Evolutionary conservation across 2,329 filamentous ascomycete species (phyloP).

Genomic region (Hirsutella rhossiliensis): DNA sequence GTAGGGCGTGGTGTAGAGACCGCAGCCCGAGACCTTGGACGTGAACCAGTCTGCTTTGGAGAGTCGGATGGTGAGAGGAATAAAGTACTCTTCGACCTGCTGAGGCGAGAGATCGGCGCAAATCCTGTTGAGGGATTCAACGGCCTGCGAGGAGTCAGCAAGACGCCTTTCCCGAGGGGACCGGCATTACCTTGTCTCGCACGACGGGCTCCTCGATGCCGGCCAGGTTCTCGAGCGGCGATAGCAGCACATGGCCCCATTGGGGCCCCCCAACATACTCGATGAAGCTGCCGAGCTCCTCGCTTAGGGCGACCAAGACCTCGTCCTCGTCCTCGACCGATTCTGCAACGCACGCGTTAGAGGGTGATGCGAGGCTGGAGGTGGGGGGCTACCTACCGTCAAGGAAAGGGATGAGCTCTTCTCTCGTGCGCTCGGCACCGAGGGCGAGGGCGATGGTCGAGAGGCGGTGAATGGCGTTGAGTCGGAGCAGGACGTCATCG

Average conservation of each 20-base stretch:
- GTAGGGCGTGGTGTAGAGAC: constrained; percentile 89
- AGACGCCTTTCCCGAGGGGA: constrained; percentile 2
- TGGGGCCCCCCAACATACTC: constrained; percentile 94
- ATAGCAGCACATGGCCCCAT: constrained; percentile 90
- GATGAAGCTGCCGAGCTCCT: constrained; percentile 92
- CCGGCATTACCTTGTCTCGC: constrained; percentile 71
- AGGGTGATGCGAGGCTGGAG: too few species aligned
- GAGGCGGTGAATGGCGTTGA: constrained; percentile 96
- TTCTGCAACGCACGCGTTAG: constrained; percentile 41
- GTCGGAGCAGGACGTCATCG: constrained; percentile 92
- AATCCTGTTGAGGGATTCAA: constrained; percentile 99
- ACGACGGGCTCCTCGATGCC: constrained; percentile 98
- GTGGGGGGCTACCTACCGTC: constrained; percentile 57
- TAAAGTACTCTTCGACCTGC: constrained; percentile 95
- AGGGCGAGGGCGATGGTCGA: constrained; percentile 96
- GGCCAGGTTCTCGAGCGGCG: constrained; percentile 92
- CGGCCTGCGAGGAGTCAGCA: constrained; percentile 48
- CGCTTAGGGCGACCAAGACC: constrained; percentile 90
- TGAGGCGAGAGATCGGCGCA: constrained; percentile 81
- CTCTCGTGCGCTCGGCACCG: constrained; percentile 89
- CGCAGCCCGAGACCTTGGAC: constrained; percentile 95
- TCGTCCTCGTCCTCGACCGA: constrained; percentile 99
- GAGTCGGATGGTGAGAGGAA: constrained; percentile 86
- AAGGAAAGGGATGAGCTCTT: constrained; percentile 97
- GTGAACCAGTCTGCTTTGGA: constrained; percentile 99